phyloP scores from a whole-genome alignment of 257 asterid genomes.

The Fraxinus excelsior region DNA sequence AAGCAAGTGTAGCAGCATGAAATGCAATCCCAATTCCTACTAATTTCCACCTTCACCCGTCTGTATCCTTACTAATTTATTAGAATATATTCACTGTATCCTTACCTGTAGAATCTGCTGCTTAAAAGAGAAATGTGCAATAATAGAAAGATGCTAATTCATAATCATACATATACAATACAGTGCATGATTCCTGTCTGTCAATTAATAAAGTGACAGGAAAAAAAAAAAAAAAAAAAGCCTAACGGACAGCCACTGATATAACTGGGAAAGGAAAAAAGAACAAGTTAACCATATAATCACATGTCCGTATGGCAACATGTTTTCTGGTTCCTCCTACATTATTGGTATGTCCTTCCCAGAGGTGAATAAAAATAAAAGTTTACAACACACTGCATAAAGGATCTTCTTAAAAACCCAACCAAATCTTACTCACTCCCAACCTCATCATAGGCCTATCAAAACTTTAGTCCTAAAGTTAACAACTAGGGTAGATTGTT shows the following conservation, averaged over 20 bases:
- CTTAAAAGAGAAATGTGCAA: not conserved
- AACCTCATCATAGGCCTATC: not conserved
- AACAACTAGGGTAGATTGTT: not conserved
- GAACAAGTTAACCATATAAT: not conserved
- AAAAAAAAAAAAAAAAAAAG: not conserved
- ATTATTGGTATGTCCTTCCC: not conserved
- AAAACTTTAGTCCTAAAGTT: too few relatives aligned
- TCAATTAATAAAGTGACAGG: slow-evolving; percentile 2
- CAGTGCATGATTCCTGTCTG: slow-evolving; percentile 3
- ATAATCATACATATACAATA: not conserved
- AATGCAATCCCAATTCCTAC: too few relatives aligned
- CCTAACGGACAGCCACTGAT: not conserved
- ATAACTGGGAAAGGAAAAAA: not conserved
- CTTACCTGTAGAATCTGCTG: not conserved
- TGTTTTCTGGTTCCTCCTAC: slow-evolving; percentile 7
- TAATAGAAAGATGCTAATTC: too few relatives aligned
- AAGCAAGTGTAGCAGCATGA: too few relatives aligned
- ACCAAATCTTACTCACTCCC: not conserved
- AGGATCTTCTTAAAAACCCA: not conserved
- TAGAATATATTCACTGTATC: not conserved
- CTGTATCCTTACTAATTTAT: too few relatives aligned
- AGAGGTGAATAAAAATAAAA: too few relatives aligned
- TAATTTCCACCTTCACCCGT: too few relatives aligned
- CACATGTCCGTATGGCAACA: slow-evolving; percentile 4
- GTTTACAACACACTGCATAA: too few relatives aligned